Percentiles rank a stretch among this genome's conserved stretches.
Conservation (phyloP, 202 grass and related monocot genomes). For the Musa balbisiana region DNA sequence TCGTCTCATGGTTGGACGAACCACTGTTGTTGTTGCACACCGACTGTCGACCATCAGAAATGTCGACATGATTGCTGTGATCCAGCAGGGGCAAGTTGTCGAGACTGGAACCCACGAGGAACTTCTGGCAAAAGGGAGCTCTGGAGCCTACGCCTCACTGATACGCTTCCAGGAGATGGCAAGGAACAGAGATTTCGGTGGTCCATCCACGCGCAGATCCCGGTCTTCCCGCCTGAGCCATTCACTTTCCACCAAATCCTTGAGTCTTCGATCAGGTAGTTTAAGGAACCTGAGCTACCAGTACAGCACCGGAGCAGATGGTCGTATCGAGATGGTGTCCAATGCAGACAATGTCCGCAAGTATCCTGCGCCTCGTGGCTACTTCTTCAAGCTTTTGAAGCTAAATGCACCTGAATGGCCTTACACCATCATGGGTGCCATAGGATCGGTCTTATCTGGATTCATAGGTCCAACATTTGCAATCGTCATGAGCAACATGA, state of each 20-base stretch:
- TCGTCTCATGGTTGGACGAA: constrained; percentile 53
- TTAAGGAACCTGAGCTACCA: constrained; percentile 68
- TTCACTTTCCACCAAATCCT: constrained; percentile 53
- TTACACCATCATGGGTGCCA: constrained; percentile 47
- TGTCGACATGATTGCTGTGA: constrained; percentile 63
- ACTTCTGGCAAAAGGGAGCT: constrained; percentile 48
- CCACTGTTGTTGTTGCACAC: constrained; percentile 64
- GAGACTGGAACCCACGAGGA: constrained; percentile 69
- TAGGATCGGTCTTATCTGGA: constrained; percentile 57
- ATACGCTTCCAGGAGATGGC: constrained; percentile 77
- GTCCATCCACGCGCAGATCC: constrained; percentile 39
- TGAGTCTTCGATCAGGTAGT: constrained; percentile 66
- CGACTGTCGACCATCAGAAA: constrained; percentile 55
- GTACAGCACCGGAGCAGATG: constrained; percentile 65
- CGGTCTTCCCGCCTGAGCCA: constrained; percentile 54
- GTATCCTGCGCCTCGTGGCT: constrained; percentile 51
- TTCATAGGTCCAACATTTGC: constrained; percentile 65
- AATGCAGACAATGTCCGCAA: constrained; percentile 66
- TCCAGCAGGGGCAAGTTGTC: constrained; percentile 60
- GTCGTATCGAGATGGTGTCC: constrained; percentile 70
- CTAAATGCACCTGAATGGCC: constrained; percentile 72
- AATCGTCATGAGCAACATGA: constrained; percentile 74
- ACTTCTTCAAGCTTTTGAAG: constrained; percentile 68
- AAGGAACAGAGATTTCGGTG: constrained; percentile 44
- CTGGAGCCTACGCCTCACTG: constrained; percentile 47